Base-by-base conservation (phyloP, 148 eudicot genomes). In the Rhododendron vialii region DNA sequence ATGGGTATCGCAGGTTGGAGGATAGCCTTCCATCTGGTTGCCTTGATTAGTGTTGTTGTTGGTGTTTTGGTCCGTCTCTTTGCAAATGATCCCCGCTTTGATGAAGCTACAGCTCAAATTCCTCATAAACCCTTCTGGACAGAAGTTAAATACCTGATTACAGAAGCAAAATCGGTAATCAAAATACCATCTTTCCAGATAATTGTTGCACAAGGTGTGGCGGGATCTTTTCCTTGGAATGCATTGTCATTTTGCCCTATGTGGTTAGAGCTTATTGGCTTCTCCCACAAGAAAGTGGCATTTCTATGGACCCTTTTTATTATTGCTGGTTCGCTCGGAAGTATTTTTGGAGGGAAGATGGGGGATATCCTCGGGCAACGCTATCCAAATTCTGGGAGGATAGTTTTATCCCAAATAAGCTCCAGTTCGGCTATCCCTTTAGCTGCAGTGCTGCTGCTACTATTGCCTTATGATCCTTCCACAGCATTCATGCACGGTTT, bases 221-320 rank as follows among this genome's bases (percentile, higher is more conserved):
- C 97, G 3, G 99, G 99, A 15, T 93, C 96, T 2, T 94, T 95
- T 84, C 99, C 98, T 0, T 92, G 98, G 98, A 92, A 96, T 10
- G 92, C 96, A 13, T 71, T 96, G 87, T 92, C 98, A 28, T 96
- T 96, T 88, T 89, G 89, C 1, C 93, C 99, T 0, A 92, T 96
- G 99, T 96, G 99, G 99, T 84, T 96, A 61, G 98, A 95, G 89
- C 98, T 96, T 47, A 91, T 92, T 83, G 98, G 98, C 24, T 95
- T 96, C 89, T 94, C 98, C 26, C 98, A 96, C 84, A 88, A 88
- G 87, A 93, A 88, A 28, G 93, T 96, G 7, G 99, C 98, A 22
- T 61, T 90, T 0, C 88, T 96, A 12, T 90, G 91, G 96, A 95
- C 96, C 2, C 38, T 92, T 45, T 96, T 95, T 63, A 82, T 86